Percentiles rank a stretch among this genome's conserved stretches.
These are phyloP conservation scores for Nigrospora oryzae DNA, from an alignment of 2,329 filamentous ascomycete species.

Conservation along the genomic window DNA sequence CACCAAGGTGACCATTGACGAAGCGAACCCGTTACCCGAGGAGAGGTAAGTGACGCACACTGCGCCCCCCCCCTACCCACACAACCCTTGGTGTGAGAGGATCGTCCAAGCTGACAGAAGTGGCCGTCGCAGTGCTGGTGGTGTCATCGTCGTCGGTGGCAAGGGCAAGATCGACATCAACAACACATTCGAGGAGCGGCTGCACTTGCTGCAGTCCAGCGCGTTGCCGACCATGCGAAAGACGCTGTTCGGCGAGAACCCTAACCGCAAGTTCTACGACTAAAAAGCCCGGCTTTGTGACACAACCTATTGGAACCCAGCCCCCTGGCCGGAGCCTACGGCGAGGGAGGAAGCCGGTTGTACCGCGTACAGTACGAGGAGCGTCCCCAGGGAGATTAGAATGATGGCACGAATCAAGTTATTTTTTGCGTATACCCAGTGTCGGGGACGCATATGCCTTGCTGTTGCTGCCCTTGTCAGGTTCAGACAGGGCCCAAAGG, in stretches of 20 bases:
- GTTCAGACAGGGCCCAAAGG: too few species aligned
- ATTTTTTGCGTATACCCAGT: too few species aligned
- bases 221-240: slow-evolving; percentile 78
- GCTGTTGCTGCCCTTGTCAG: too few species aligned
- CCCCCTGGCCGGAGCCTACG: too few species aligned
- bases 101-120: background rate
- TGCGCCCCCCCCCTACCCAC: background rate
- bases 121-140: slow-evolving; percentile 59
- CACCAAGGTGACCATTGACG: slow-evolving; percentile 62
- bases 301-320: background rate
- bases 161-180: slow-evolving; percentile 95
- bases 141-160: slow-evolving; percentile 71
- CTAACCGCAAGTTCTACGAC: slow-evolving; percentile 92
- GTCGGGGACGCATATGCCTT: too few species aligned
- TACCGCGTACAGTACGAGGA: too few species aligned
- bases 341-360: too few species aligned
- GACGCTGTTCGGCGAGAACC: slow-evolving; percentile 87
- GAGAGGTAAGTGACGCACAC: slow-evolving; percentile 58
- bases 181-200: slow-evolving; percentile 92
- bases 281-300: slow-evolving; percentile 35
- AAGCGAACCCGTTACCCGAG: slow-evolving; percentile 70
- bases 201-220: slow-evolving; percentile 76
- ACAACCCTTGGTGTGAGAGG: background rate
- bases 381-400: too few species aligned
- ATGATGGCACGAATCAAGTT: too few species aligned